Percentiles rank a stretch among this genome's conserved stretches.
Evolutionary conservation across 257 asterid genomes (phyloP).

Genomic region (Capsicum pubescens): DNA sequence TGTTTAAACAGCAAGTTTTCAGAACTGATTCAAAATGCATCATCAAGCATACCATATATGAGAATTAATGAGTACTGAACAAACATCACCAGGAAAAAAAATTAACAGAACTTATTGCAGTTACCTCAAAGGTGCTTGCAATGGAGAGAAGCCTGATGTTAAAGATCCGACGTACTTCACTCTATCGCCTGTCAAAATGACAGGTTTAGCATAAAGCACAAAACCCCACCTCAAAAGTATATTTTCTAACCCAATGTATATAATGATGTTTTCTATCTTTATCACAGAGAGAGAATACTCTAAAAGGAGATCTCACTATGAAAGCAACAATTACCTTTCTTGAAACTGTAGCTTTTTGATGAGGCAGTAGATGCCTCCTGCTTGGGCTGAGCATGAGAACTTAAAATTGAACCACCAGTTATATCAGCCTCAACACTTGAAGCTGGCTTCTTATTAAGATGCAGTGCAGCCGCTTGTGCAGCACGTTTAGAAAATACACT

Average conservation of each 20-base stretch:
- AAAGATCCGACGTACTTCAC: constrained; percentile 72
- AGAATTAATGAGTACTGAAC: background rate
- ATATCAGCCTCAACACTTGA: constrained; percentile 79
- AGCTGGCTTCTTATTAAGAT: constrained; percentile 67
- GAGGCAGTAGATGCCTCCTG: constrained; percentile 85
- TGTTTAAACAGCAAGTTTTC: background rate
- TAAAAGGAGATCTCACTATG: background rate
- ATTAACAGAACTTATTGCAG: constrained; percentile 21
- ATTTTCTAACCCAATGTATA: background rate
- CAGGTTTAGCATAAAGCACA: constrained; percentile 17
- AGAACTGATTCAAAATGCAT: constrained; percentile 15
- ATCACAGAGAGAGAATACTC: background rate
- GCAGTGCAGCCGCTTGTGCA: constrained; percentile 50
- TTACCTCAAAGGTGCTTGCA: constrained; percentile 67
- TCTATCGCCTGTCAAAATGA: constrained; percentile 72
- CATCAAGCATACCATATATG: background rate
- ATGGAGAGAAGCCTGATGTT: constrained; percentile 56
- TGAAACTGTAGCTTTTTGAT: constrained; percentile 66
- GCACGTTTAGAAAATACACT: constrained; percentile 69
- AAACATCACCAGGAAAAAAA: background rate
- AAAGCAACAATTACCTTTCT: constrained; percentile 55
- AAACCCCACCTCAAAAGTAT: background rate
- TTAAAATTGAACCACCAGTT: constrained; percentile 60
- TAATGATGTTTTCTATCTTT: background rate
- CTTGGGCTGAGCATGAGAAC: constrained; percentile 71